A percentile compares a stretch with the other conserved stretches of the same genome.
phyloP scores from a whole-genome alignment of 257 asterid genomes.

The Craterostigma plantagineum region DNA sequence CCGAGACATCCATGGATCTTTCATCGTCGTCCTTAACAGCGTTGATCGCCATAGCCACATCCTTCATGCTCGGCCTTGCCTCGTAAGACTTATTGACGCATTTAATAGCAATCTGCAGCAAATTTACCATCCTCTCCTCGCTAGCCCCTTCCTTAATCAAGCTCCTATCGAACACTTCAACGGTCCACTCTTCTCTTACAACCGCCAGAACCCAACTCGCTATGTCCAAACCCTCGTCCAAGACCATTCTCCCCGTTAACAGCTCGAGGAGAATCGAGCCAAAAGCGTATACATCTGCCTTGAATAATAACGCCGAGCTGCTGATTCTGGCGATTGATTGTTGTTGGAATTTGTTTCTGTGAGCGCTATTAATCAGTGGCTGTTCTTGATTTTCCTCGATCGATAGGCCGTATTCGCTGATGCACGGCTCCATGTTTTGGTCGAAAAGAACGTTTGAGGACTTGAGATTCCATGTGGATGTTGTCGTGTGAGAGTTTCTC shows the following conservation, averaged over 20 bases:
- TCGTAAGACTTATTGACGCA: constrained; percentile 24
- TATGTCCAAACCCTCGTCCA: constrained; percentile 36
- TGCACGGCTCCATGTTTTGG: constrained; percentile 36
- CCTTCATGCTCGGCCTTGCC: constrained; percentile 34
- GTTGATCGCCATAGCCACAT: constrained; percentile 29
- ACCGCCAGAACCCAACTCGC: constrained; percentile 61
- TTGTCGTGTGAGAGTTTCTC: constrained; percentile 28
- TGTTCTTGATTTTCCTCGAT: constrained; percentile 13
- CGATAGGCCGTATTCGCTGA: constrained; percentile 57
- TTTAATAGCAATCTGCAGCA: constrained; percentile 43
- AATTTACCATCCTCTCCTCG: constrained; percentile 55
- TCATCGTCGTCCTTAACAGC: constrained; percentile 47
- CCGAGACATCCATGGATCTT: constrained; percentile 42
- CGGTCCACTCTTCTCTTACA: constrained; percentile 70
- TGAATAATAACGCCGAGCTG: constrained; percentile 14
- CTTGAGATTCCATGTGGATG: constrained; percentile 59
- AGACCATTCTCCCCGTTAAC: constrained; percentile 40
- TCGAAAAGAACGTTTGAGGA: constrained; percentile 54
- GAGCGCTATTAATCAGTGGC: constrained; percentile 1
- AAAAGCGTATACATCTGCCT: constrained; percentile 30
- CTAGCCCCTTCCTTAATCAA: constrained; percentile 43
- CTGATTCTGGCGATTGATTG: not conserved
- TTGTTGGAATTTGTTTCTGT: too few species aligned
- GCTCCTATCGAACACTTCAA: constrained; percentile 47
- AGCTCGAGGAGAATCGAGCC: constrained; percentile 63